Base-by-base conservation (phyloP, 768 basidiomycete species). In the Hortiboletus flavorubellus region DNA sequence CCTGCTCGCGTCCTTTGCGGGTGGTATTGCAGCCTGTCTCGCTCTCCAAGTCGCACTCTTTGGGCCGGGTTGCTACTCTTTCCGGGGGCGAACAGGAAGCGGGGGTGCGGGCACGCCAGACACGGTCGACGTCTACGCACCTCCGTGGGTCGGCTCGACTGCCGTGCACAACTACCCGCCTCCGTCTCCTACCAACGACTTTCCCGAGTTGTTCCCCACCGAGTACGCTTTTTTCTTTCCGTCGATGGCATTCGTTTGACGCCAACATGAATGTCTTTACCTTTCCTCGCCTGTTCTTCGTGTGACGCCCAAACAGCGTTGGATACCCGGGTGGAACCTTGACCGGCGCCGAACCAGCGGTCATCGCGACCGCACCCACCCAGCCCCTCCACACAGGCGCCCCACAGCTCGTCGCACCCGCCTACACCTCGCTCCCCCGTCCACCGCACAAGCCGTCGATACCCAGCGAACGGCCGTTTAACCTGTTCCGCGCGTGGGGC, bases 301-400 rank as follows among this genome's bases (percentile, higher is more conserved):
- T 4, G 26, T 26, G 26, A 26, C 26, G 26, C 5, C 1, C 35
- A 2, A 16, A 37, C 3, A 71, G 71, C 61, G 84, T 93, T 4
- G 91, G 91, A 37, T 84, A 91, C 66, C 76, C 86, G 3, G 91
- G 91, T 15, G 78, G 75, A 23, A 93, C 90, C 1, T 87, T 89
- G 0, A 93, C 89, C 0, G 89, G 89, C 16, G 89, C 85, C 8
- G 89, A 91, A 63, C 77, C 89, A 2, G 88, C 78, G 3, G 73
- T 90, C 35, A 80, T 92, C 30, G 79, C 78, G 5, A 91, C 89
- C 5, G 89, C 86, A 0, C 89, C 89, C 14, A 73, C 80, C n/a
- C 90, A 91, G 64, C 91, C 91, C 8, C 63, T 87, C 14, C 89
- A 93, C 50, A 83, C 85, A 0, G 88, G 83, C 10, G 84, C 84